Evolutionary conservation across 495 filamentous ascomycete genomes (phyloP).

Genomic region (Stereocaulon alpinum): DNA sequence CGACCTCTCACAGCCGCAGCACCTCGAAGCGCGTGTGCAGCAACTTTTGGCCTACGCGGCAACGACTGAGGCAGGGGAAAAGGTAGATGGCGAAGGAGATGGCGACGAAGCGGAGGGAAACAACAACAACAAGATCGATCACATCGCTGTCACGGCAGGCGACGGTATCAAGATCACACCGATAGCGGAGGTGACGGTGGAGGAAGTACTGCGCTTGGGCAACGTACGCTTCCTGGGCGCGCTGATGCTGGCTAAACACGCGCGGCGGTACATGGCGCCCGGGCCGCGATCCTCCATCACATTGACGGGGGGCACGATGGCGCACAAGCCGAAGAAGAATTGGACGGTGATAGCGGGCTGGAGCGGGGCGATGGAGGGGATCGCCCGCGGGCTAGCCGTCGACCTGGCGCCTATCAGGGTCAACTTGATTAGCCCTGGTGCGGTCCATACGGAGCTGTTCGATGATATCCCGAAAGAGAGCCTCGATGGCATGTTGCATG

Average conservation of each 20-base stretch:
- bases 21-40: conserved; percentile 29
- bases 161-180: conserved; percentile 30
- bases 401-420: conserved; percentile 50
- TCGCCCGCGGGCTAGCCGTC: conserved; percentile 44
- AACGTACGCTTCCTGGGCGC: conserved; percentile 43
- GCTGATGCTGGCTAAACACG: conserved; percentile 43
- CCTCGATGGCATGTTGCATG: conserved; percentile 22
- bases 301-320: conserved; percentile 42
- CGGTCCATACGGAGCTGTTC: conserved; percentile 44
- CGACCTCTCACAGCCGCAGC: conserved; percentile 38
- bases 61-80: neutral
- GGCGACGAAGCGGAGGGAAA: too few relatives aligned
- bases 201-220: conserved; percentile 27
- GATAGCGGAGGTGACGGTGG: conserved; percentile 32
- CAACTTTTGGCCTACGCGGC: conserved; percentile 14
- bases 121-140: conserved; percentile 34
- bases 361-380: conserved; percentile 30
- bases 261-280: conserved; percentile 33
- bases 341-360: conserved; percentile 37
- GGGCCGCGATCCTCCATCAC: conserved; percentile 37
- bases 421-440: conserved; percentile 48
- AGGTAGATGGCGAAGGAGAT: too few relatives aligned
- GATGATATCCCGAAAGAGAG: conserved; percentile 25
- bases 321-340: conserved; percentile 33
- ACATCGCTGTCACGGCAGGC: conserved; percentile 54